Base-by-base conservation (phyloP, 768 basidiomycete genomes). In the Suillus spraguei region DNA sequence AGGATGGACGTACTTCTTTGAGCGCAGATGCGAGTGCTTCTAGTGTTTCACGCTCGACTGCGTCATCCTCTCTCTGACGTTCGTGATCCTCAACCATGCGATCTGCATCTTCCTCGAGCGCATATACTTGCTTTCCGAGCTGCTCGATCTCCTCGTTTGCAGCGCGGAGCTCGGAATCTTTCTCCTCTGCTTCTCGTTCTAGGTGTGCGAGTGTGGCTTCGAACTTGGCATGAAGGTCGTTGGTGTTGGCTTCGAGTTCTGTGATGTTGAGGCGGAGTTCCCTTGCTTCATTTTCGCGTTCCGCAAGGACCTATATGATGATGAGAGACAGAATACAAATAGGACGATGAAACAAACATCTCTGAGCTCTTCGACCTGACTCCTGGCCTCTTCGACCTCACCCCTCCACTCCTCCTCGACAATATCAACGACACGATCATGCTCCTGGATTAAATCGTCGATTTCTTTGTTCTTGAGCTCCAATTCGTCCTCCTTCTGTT, bases 381-480 rank as follows among this genome's bases (percentile, higher is more conserved):
- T 83, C 64, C 89, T 82, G 2, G 87, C 87, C 66, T 94, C 92
- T 65, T 94, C 87, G 3, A 96, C 87, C 71, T 97, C 95, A 4
- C 90, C 91, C 61, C 89, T 80, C 94, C 94, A 97, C 68, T 93
- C 92, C 49, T 88, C 85, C 69, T 94, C 92, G 8, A 94, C 88
- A 3, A 84, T 82, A 22, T 84, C 83, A 3, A 94, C 85, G 60
- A 92, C 89, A 35, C 85, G 81, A 60, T 87, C 82, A 70, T 93
- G 90, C 70, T 94, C 90, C 7, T 77, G 78, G 5, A 94, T 82
- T 52, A 97, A 74, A 55, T 95, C 91, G 4, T 91, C 88, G 52
- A 95, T 86, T 72, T 94, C 92, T 63, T 83, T 79, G 62, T 84
- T 84, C 79, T 91, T 90, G 73, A 88, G 79, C 60, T 95, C 93